phyloP scores from a whole-genome alignment of 2,329 filamentous ascomycete species.

The Phaeosphaeria sp. region DNA sequence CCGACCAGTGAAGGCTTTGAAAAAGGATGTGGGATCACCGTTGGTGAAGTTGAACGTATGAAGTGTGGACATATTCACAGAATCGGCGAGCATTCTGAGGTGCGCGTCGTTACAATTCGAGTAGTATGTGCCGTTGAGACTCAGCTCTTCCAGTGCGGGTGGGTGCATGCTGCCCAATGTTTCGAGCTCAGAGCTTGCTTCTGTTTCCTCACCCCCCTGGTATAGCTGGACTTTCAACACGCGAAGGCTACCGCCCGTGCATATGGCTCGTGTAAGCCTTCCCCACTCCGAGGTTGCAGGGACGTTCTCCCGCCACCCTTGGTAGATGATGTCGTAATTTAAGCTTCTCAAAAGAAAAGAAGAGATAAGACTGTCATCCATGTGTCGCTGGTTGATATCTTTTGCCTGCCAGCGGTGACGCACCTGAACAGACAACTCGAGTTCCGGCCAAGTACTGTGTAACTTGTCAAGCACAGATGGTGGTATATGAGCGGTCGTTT shows the following conservation, averaged over 20 bases:
- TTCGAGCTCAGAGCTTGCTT: neutral
- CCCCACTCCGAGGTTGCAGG: constrained; percentile 13
- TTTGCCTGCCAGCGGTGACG: neutral
- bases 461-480: constrained; percentile 8
- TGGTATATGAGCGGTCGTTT: constrained; percentile 7
- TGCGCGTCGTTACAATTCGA: constrained; percentile 7
- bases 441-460: constrained; percentile 11
- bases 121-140: neutral
- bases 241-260: neutral
- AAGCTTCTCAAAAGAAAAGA: constrained; percentile 11
- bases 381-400: constrained; percentile 1
- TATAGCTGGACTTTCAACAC: neutral
- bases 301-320: constrained; percentile 1
- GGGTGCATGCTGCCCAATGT: neutral
- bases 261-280: constrained; percentile 7
- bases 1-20: constrained; percentile 2
- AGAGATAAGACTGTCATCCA: constrained; percentile 14
- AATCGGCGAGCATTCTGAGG: constrained; percentile 3
- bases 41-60: constrained; percentile 12
- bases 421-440: constrained; percentile 9
- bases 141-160: constrained; percentile 10
- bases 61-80: constrained; percentile 7
- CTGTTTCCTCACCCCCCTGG: neutral
- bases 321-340: constrained; percentile 8
- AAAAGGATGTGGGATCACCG: constrained; percentile 10